Evolutionary conservation across 306 rosid genomes (phyloP).

Genomic region (Rosa chinensis): DNA sequence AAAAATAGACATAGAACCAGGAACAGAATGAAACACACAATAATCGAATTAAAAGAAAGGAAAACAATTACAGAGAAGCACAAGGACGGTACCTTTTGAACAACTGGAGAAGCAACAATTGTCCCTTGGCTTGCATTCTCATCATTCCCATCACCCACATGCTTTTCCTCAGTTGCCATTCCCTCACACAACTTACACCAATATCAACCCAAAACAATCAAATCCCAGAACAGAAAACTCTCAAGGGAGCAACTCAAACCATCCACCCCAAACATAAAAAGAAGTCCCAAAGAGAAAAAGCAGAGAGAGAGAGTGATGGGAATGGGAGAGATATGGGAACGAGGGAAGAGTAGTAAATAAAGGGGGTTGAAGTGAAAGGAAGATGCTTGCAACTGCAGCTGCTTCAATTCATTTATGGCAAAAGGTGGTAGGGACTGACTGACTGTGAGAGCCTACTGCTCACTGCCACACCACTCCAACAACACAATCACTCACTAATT

Average conservation of each 20-base stretch:
- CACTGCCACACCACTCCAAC: constrained; percentile 1
- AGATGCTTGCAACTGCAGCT: not conserved
- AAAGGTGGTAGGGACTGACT: not conserved
- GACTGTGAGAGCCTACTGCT: not conserved
- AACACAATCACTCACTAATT: not conserved
- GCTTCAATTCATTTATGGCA: not conserved
- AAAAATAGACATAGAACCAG: not conserved
- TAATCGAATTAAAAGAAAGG: not conserved
- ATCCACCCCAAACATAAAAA: not conserved
- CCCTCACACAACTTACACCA: constrained; percentile 14
- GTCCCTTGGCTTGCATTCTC: constrained; percentile 37
- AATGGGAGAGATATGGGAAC: not conserved
- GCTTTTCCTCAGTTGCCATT: constrained; percentile 53
- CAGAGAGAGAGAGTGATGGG: not conserved
- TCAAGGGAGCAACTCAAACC: constrained; percentile 14
- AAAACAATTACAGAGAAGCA: constrained; percentile 6
- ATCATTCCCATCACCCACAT: constrained; percentile 26
- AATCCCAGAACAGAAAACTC: constrained; percentile 16
- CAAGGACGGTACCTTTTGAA: constrained; percentile 46
- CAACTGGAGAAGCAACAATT: constrained; percentile 36
- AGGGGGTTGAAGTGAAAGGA: constrained; percentile 1
- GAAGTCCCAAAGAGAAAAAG: not conserved
- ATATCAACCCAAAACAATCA: constrained; percentile 16
- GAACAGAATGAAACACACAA: not conserved
- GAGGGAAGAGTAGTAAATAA: constrained; percentile 13